These are phyloP conservation scores for Pseudopithomyces maydicus DNA, from an alignment of 2,329 filamentous ascomycete genomes.

Conservation along the genomic window DNA sequence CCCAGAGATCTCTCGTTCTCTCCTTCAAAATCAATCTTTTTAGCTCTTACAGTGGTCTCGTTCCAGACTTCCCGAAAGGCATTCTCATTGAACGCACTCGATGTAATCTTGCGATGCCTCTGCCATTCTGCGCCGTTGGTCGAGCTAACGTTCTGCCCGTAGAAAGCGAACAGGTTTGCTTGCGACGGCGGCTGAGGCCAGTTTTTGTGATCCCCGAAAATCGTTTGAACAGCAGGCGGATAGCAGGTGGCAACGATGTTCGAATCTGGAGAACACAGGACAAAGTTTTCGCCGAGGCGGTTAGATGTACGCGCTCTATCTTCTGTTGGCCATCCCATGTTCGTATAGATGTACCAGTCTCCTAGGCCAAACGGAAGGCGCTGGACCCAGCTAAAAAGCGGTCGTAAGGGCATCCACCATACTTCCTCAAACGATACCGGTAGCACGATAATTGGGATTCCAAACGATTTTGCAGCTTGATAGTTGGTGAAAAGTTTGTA, in stretches of 20 bases:
- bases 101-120: slow-evolving; percentile 25
- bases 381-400: slow-evolving; percentile 21
- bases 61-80: slow-evolving; percentile 19
- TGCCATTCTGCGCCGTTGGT: slow-evolving; percentile 27
- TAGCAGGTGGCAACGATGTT: slow-evolving; percentile 27
- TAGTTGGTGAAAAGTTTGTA: slow-evolving; percentile 18
- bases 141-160: slow-evolving; percentile 22
- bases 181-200: slow-evolving; percentile 19
- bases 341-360: slow-evolving; percentile 26
- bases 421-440: slow-evolving; percentile 27
- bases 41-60: slow-evolving; percentile 11
- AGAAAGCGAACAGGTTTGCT: slow-evolving; percentile 19
- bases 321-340: slow-evolving; percentile 29
- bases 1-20: slow-evolving; percentile 8
- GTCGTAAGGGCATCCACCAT: slow-evolving; percentile 26
- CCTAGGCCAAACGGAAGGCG: slow-evolving; percentile 22
- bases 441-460: slow-evolving; percentile 23
- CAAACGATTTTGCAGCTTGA: slow-evolving; percentile 13
- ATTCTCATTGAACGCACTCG: slow-evolving; percentile 22
- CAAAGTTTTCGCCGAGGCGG: slow-evolving; percentile 26
- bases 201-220: slow-evolving; percentile 15
- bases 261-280: slow-evolving; percentile 27
- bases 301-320: slow-evolving; percentile 18
- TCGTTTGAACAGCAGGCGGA: slow-evolving; percentile 14
- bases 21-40: slow-evolving; percentile 7